Percentiles rank a stretch among this genome's conserved stretches.
These are phyloP conservation scores for Thoreauomyces humboldtii DNA, from an alignment of 192 early-diverging fungal species.

Conservation along the genomic window DNA sequence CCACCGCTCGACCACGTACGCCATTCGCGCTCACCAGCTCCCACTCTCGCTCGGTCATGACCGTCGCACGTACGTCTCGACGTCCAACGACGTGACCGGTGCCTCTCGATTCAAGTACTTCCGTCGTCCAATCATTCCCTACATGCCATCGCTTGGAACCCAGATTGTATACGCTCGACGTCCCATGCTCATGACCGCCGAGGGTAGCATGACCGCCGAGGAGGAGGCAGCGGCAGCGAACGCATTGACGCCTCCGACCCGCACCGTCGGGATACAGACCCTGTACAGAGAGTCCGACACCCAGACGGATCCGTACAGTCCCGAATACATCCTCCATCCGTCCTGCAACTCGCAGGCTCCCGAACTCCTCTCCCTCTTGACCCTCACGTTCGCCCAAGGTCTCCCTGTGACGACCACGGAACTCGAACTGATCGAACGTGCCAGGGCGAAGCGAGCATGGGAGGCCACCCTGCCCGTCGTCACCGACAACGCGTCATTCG, in stretches of 20 bases:
- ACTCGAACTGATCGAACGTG: constrained; percentile 63
- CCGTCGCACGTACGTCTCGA: constrained; percentile 31
- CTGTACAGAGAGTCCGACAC: constrained; percentile 56
- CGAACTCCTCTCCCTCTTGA: constrained; percentile 57
- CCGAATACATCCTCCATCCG: constrained; percentile 50
- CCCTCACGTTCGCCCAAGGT: constrained; percentile 51
- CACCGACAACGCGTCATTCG: constrained; percentile 52
- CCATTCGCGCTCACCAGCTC: constrained; percentile 33
- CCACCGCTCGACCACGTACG: constrained; percentile 39
- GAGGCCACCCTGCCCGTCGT: constrained; percentile 54
- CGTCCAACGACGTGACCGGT: constrained; percentile 44
- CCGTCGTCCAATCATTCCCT: constrained; percentile 57
- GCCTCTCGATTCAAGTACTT: constrained; percentile 60
- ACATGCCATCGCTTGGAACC: constrained; percentile 51
- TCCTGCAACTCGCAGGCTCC: constrained; percentile 37
- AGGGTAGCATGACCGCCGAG: constrained; percentile 3
- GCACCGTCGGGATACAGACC: constrained; percentile 51
- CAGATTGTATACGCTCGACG: constrained; percentile 53
- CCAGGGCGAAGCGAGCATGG: constrained; percentile 59
- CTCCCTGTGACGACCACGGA: constrained; percentile 56
- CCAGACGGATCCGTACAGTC: constrained; percentile 64
- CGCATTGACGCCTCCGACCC: too few species aligned
- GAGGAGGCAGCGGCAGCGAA: constrained; percentile 18
- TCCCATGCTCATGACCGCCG: constrained; percentile 14
- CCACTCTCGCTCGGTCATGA: constrained; percentile 43